Base-by-base conservation (phyloP, 305 asterid genomes). In the Fraxinus ornus region DNA sequence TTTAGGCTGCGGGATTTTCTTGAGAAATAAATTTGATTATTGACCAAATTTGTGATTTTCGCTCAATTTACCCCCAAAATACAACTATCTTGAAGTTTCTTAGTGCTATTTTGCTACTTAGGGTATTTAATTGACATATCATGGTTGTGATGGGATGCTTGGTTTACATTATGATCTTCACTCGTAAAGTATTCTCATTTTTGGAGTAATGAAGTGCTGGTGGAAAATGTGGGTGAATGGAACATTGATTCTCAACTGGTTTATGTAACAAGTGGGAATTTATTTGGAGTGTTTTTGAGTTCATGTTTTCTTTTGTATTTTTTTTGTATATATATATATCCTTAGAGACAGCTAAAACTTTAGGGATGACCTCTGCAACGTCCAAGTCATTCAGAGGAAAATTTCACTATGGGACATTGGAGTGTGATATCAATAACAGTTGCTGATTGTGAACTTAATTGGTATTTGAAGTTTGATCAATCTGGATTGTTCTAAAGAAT, bases 11-110 rank as follows among this genome's bases (percentile, higher is more conserved):
- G 13, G 79, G 66, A 24, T 21, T 15, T 28, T 3, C 24, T 24
- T 22, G 9, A 30, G 17, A 21, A 57, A 62, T 37, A 36, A 44
- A 35, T 24, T 44, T 75, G 71, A 49, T 33, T n/a, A 12, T 32
- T 78, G 76, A 13, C 80, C 70, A 68, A 74, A 72, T 28, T 32
- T 68, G 13, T 73, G 5, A n/a, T 62, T 35, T 75, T 9, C 5
- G 19, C n/a, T 80, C 36, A 30, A 74, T 19, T 47, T 76, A 15
- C 13, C 39, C n/a, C 72, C 36, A 3, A 4, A 82, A 8, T 57
- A 22, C 60, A 37, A 24, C 36, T 21, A 10, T 84, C 33, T 15
- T 21, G 75, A 83, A 9, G 83, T 80, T 80, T 52, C 47, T 37
- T 49, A 3, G 37, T 24, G 5, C 33, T 21, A n/a, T 15, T 78